phyloP scores from a whole-genome alignment of 169 alveolate species.

The Cryptosporidium felis region DNA sequence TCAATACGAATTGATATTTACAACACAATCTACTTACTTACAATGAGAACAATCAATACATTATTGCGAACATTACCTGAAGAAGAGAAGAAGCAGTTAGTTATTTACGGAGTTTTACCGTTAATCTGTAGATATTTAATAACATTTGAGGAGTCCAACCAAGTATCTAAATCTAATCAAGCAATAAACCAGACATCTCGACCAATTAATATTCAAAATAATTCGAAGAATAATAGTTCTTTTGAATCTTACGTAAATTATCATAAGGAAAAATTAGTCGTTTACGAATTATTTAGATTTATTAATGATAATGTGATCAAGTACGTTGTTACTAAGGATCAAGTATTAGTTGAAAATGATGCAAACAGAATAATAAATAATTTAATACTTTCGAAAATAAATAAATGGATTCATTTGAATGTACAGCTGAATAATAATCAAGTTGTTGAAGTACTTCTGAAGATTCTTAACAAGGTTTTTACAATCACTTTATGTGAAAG shows the following conservation, averaged over 20 bases:
- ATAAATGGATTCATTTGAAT: constrained; percentile 15
- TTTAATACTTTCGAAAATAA: constrained; percentile 8
- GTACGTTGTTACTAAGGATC: neutral
- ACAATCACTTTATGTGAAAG: neutral
- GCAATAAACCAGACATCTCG: neutral
- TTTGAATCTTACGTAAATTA: neutral
- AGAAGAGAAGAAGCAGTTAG: neutral
- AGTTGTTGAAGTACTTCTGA: neutral
- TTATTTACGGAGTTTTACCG: constrained; percentile 7
- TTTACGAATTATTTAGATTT: constrained; percentile 26
- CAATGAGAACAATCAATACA: constrained; percentile 20
- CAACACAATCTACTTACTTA: neutral
- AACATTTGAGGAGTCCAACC: neutral
- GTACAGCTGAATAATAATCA: neutral
- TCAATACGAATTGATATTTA: neutral
- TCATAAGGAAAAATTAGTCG: neutral
- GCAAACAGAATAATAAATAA: neutral
- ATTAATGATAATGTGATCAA: constrained; percentile 4
- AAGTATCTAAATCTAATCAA: neutral
- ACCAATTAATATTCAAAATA: neutral
- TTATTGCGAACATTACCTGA: neutral
- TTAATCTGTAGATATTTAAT: neutral
- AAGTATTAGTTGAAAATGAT: neutral
- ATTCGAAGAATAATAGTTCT: neutral
- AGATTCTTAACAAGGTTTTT: neutral